Evolutionary conservation across 1,139 yeast species (phyloP).

Genomic region (Cylindricascospora bacillispora): DNA sequence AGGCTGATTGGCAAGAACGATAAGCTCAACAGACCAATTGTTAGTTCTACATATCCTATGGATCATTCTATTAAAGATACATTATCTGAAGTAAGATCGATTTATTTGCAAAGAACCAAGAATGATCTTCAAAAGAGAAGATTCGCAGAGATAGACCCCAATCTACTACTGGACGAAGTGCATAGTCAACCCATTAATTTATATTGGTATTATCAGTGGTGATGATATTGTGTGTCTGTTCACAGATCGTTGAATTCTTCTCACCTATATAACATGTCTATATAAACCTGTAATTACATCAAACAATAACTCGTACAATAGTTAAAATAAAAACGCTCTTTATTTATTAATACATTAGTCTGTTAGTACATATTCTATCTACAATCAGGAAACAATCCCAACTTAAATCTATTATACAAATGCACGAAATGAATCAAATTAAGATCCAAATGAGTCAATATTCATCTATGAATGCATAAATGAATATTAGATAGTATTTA

Average conservation of each 20-base stretch:
- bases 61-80: not conserved
- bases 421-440: no score
- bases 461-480: no score
- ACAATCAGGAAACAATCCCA: no score
- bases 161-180: slow-evolving; percentile 7
- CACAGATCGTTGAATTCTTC: slow-evolving; percentile 1
- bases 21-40: slow-evolving; percentile 7
- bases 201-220: slow-evolving; percentile 24
- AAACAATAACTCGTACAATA: no score
- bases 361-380: no score
- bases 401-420: no score
- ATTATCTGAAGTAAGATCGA: not conserved
- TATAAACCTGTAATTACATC: no score
- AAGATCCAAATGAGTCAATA: no score
- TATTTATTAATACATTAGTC: no score
- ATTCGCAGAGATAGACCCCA: slow-evolving; percentile 10
- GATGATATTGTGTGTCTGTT: slow-evolving; percentile 1
- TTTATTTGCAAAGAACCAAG: slow-evolving; percentile 14
- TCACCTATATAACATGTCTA: no score
- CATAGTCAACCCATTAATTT: slow-evolving; percentile 13
- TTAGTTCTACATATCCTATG: slow-evolving; percentile 16
- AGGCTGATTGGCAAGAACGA: not conserved
- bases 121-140: slow-evolving; percentile 13
- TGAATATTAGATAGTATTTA: no score
- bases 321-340: no score